Percentiles rank a stretch among this genome's conserved stretches.
Evolutionary conservation across 495 filamentous ascomycete species (phyloP).

Genomic region (Penicillium turbatum): DNA sequence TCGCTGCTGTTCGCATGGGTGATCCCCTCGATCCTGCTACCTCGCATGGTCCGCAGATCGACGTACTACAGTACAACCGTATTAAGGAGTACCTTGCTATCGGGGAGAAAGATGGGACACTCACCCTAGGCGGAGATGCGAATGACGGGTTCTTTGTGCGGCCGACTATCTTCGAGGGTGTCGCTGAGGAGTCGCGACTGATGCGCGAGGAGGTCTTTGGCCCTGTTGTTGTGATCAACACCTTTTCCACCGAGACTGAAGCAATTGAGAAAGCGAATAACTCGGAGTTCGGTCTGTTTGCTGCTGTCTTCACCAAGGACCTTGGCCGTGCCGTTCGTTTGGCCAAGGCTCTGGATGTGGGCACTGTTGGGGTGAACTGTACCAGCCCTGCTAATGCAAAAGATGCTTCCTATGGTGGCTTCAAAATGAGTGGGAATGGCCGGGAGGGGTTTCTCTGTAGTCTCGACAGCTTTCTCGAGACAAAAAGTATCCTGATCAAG

Average conservation of each 20-base stretch:
- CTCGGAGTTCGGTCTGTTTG: constrained; percentile 78
- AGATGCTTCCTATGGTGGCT: constrained; percentile 77
- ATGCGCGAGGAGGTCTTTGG: constrained; percentile 78
- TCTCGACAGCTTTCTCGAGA: constrained; percentile 48
- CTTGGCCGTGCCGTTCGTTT: constrained; percentile 48
- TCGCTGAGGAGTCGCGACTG: constrained; percentile 59
- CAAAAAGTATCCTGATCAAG: constrained; percentile 41
- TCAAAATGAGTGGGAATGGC: constrained; percentile 89
- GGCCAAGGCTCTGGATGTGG: constrained; percentile 32
- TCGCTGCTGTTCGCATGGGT: constrained; percentile 61
- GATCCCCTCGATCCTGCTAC: constrained; percentile 70
- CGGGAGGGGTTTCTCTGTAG: constrained; percentile 51
- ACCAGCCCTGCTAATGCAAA: constrained; percentile 55
- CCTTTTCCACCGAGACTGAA: constrained; percentile 78
- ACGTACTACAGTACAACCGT: constrained; percentile 72
- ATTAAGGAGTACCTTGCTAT: constrained; percentile 71
- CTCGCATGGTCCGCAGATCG: constrained; percentile 84
- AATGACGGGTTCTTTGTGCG: constrained; percentile 61
- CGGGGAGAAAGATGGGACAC: constrained; percentile 70
- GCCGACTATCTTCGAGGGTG: constrained; percentile 66
- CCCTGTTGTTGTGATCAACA: constrained; percentile 75
- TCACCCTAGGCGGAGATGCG: constrained; percentile 64
- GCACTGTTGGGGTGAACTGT: constrained; percentile 86
- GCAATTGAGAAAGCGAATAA: constrained; percentile 76
- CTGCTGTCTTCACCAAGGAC: constrained; percentile 76